phyloP scores from a whole-genome alignment of 1,284 basidiomycete genomes.

The Porogramme epimiltina region DNA sequence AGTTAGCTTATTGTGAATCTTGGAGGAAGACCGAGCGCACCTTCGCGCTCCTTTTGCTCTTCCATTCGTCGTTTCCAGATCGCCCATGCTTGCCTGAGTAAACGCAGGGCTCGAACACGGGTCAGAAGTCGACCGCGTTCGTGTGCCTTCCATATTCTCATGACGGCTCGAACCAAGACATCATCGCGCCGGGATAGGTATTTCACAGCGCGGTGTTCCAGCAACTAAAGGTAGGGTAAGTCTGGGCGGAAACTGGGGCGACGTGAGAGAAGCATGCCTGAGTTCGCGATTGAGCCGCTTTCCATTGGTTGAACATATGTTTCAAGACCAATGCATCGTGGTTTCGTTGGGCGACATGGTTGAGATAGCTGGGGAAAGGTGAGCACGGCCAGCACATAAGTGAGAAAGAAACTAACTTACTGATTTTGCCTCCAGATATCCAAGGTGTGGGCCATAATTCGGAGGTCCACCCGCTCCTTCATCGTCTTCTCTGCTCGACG shows the following conservation, averaged over 20 bases:
- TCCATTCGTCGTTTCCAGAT: slow-evolving; percentile 56
- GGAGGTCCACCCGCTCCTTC: slow-evolving; percentile 41
- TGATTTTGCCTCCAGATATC: slow-evolving; percentile 55
- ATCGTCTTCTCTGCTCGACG: slow-evolving; percentile 46
- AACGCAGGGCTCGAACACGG: slow-evolving; percentile 49
- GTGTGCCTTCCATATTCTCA: slow-evolving; percentile 73
- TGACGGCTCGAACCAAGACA: slow-evolving; percentile 62
- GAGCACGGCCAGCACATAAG: background rate
- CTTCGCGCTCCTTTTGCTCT: slow-evolving; percentile 44
- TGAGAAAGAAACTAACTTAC: slow-evolving; percentile 40
- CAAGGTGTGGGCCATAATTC: slow-evolving; percentile 50
- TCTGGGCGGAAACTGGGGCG: background rate
- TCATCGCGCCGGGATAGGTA: slow-evolving; percentile 63
- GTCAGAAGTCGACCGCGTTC: slow-evolving; percentile 66
- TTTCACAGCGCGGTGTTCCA: slow-evolving; percentile 58
- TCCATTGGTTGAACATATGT: slow-evolving; percentile 55
- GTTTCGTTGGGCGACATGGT: slow-evolving; percentile 41
- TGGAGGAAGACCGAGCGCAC: slow-evolving; percentile 33
- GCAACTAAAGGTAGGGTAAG: slow-evolving; percentile 30
- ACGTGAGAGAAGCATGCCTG: slow-evolving; percentile 41
- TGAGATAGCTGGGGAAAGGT: background rate
- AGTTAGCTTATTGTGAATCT: background rate
- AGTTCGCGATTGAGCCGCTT: slow-evolving; percentile 49
- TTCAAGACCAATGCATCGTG: slow-evolving; percentile 47
- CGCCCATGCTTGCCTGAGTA: slow-evolving; percentile 49